Conservation (phyloP, 306 rosid genomes). For the Citrullus mucosospermus region DNA sequence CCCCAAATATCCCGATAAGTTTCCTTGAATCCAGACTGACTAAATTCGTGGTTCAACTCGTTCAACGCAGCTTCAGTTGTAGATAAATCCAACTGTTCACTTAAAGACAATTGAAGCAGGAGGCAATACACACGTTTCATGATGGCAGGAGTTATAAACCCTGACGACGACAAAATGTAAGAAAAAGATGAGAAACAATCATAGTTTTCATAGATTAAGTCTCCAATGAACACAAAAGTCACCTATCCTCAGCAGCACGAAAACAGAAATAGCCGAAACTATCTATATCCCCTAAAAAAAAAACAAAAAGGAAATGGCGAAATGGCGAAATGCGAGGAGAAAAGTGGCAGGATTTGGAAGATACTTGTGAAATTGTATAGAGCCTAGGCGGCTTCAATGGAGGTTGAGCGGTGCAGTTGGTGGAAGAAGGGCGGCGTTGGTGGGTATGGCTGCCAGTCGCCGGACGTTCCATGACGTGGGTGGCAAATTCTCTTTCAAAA, state of each 20-base stretch:
- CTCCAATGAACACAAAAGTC: neutral
- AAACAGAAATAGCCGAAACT: neutral
- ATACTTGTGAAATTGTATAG: neutral
- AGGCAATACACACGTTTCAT: constrained; percentile 21
- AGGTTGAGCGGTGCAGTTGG: too few relatives aligned
- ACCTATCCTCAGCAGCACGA: neutral
- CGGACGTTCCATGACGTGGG: too few relatives aligned
- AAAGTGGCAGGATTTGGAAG: neutral
- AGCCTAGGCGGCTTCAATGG: neutral
- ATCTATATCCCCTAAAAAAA: neutral
- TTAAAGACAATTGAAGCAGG: constrained; percentile 14
- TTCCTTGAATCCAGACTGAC: constrained; percentile 8
- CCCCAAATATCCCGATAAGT: constrained; percentile 3
- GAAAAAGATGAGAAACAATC: neutral
- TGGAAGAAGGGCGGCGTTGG: too few relatives aligned
- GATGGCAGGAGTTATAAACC: constrained; percentile 15
- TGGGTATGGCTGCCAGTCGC: too few relatives aligned
- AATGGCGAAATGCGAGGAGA: neutral
- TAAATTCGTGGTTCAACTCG: neutral
- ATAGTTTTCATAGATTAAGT: neutral
- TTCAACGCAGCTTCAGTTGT: neutral
- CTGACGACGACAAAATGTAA: constrained; percentile 5
- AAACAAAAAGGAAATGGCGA: neutral
- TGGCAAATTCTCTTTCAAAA: too few relatives aligned
- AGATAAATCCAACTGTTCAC: constrained; percentile 1